These are phyloP conservation scores for Neoarthrinium moseri DNA, from an alignment of 2,329 filamentous ascomycete genomes.

Conservation along the genomic window DNA sequence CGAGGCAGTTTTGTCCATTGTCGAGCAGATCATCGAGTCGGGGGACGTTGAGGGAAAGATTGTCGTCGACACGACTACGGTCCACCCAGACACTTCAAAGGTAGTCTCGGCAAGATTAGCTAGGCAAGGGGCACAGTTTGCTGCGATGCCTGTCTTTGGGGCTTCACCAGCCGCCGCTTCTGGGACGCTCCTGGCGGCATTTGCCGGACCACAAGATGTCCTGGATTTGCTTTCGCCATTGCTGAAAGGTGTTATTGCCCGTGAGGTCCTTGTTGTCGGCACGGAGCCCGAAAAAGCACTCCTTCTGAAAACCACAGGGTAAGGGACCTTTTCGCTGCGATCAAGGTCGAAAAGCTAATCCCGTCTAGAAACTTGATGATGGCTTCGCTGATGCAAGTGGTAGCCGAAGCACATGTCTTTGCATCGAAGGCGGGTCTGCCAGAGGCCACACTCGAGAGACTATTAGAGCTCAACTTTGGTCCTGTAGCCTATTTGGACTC, in stretches of 20 bases:
- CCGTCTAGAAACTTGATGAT: constrained; percentile 44
- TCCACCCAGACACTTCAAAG: constrained; percentile 42
- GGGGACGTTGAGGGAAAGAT: constrained; percentile 34
- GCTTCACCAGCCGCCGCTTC: constrained; percentile 46
- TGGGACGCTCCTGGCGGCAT: constrained; percentile 43
- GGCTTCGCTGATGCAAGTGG: constrained; percentile 45
- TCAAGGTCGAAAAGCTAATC: background rate
- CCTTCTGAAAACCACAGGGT: constrained; percentile 48
- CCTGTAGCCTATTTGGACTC: constrained; percentile 36
- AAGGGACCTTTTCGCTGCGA: background rate
- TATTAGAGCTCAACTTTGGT: constrained; percentile 40
- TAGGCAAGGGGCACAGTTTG: constrained; percentile 30
- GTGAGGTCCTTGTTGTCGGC: constrained; percentile 41
- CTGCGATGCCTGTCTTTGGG: constrained; percentile 49
- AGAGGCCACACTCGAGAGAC: constrained; percentile 36
- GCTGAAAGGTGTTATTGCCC: constrained; percentile 39
- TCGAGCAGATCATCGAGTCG: constrained; percentile 21
- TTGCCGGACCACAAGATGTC: constrained; percentile 38
- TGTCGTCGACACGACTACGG: constrained; percentile 48
- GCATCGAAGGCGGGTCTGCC: constrained; percentile 44
- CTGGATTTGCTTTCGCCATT: constrained; percentile 35
- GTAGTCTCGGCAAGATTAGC: constrained; percentile 26
- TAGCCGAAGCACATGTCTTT: constrained; percentile 48
- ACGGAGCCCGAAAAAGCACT: constrained; percentile 40
- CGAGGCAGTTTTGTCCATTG: constrained; percentile 31